phyloP scores from a whole-genome alignment of 1,284 basidiomycete genomes.

The Phellinidium pouzarii region DNA sequence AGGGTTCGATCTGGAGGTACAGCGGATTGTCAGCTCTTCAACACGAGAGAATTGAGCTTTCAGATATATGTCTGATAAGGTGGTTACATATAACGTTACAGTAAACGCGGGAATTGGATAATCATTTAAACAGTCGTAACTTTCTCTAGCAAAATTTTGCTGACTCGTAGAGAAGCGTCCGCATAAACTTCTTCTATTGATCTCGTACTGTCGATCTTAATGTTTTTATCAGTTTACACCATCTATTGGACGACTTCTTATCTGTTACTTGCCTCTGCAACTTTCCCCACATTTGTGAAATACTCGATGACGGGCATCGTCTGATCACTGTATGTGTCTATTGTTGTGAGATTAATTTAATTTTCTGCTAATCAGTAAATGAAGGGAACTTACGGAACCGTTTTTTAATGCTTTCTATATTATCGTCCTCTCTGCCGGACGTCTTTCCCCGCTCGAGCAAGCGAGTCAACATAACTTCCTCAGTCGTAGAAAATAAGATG shows the following conservation, averaged over 20 bases:
- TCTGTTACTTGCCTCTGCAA: slow-evolving; percentile 60
- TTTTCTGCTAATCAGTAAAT: not conserved
- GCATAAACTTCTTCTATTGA: slow-evolving; percentile 69
- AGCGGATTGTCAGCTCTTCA: slow-evolving; percentile 35
- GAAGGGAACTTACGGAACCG: slow-evolving; percentile 71
- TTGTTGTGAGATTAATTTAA: not conserved
- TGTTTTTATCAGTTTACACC: slow-evolving; percentile 8
- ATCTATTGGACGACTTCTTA: not conserved
- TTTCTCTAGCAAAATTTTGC: slow-evolving; percentile 28
- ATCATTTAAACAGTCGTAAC: not conserved
- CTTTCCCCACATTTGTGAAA: slow-evolving; percentile 68
- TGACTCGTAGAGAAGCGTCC: slow-evolving; percentile 50
- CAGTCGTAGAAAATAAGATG: slow-evolving; percentile 86
- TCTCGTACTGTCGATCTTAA: slow-evolving; percentile 74
- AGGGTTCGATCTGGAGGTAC: slow-evolving; percentile 49
- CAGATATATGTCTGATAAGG: slow-evolving; percentile 3
- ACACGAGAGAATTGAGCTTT: not conserved
- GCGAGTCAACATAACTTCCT: slow-evolving; percentile 83
- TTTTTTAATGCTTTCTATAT: slow-evolving; percentile 92
- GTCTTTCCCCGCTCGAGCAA: slow-evolving; percentile 90
- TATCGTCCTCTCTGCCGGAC: slow-evolving; percentile 94
- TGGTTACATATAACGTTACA: not conserved
- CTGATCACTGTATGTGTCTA: slow-evolving; percentile 85
- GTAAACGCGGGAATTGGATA: not conserved
- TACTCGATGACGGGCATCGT: slow-evolving; percentile 96